These are phyloP conservation scores for Strobilomyces confusus DNA, from an alignment of 768 basidiomycete species.

Conservation along the genomic window DNA sequence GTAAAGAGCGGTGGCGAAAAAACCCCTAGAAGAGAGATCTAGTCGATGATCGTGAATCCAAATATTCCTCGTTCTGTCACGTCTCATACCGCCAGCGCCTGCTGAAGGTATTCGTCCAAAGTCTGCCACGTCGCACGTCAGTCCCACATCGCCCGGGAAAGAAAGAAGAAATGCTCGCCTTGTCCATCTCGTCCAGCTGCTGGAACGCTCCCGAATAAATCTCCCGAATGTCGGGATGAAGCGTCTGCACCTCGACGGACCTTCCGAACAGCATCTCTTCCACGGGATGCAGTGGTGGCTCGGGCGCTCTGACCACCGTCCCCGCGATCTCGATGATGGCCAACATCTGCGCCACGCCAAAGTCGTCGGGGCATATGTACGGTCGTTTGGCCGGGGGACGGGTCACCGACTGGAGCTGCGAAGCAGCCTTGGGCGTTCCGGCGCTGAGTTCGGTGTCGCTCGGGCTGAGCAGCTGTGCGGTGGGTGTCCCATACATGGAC, in stretches of 20 bases:
- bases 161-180: conserved; percentile 40
- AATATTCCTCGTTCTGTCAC: too few species aligned
- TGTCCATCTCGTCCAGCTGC: conserved; percentile 76
- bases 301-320: conserved; percentile 32
- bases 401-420: background rate
- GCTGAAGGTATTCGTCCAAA: conserved; percentile 30
- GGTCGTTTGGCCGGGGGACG: conserved; percentile 37
- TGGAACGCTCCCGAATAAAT: conserved; percentile 69
- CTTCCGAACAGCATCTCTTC: conserved; percentile 73
- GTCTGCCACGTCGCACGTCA: conserved; percentile 13
- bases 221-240: conserved; percentile 71
- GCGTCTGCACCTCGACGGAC: conserved; percentile 50
- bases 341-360: conserved; percentile 84
- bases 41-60: background rate
- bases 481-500: conserved; percentile 47
- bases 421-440: conserved; percentile 25
- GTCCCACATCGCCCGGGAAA: background rate
- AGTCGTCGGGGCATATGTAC: conserved; percentile 71
- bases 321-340: conserved; percentile 75
- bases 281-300: conserved; percentile 51
- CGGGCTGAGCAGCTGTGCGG: conserved; percentile 28
- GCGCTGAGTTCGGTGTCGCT: conserved; percentile 11
- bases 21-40: background rate
- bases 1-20: conserved; percentile 5
- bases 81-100: conserved; percentile 18